phyloP scores from a whole-genome alignment of 768 basidiomycete genomes.

The Cystofilobasidium capitatum region DNA sequence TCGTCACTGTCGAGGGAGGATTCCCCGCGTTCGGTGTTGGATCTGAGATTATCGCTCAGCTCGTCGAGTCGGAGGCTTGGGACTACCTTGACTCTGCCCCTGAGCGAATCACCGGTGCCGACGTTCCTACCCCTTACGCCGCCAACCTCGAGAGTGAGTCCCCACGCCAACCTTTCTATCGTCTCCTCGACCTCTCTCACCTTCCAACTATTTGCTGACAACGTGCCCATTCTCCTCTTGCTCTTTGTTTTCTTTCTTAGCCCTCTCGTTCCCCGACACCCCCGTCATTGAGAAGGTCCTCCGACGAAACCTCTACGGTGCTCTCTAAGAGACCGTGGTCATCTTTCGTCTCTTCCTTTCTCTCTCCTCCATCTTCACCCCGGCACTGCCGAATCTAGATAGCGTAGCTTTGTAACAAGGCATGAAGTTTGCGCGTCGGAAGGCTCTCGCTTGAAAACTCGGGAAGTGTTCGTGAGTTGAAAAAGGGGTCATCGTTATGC shows the following conservation, averaged over 20 bases:
- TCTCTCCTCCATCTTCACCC: no score
- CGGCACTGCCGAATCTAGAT: no score
- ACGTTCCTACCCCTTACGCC: conserved; percentile 30
- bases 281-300: conserved; percentile 76
- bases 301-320: neutral
- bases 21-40: conserved; percentile 99
- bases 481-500: no score
- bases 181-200: neutral
- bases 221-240: conserved; percentile 10
- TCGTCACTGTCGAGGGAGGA: conserved; percentile 92
- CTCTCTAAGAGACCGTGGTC: no score
- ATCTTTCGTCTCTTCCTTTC: no score
- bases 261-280: conserved; percentile 86
- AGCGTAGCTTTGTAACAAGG: no score
- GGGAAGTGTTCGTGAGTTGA: no score
- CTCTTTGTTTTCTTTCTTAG: conserved; percentile 41
- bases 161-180: neutral
- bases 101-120: conserved; percentile 93
- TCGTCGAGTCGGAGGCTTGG: conserved; percentile 93
- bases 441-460: no score
- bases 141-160: conserved; percentile 23
- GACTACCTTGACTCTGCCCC: conserved; percentile 98
- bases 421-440: no score
- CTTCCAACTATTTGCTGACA: neutral
- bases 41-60: conserved; percentile 95